Conservation (phyloP, 2,329 filamentous ascomycete genomes). For the Penicillium sp. region DNA sequence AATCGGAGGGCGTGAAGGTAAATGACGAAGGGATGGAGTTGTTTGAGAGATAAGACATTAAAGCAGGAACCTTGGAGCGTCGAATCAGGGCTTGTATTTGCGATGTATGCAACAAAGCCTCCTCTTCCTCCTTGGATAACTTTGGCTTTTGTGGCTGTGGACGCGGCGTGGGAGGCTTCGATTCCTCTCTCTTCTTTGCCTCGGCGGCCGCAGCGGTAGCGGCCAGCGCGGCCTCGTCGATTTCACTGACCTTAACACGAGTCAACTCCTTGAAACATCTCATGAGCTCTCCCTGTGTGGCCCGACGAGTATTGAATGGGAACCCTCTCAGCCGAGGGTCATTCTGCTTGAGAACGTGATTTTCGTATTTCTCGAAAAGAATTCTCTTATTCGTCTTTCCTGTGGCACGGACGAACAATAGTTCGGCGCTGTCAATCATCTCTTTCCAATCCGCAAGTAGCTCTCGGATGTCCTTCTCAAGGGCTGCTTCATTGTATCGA, state of each 20-base stretch:
- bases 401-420: constrained; percentile 88
- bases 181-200: constrained; percentile 48
- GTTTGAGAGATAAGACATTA: constrained; percentile 80
- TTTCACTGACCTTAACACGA: constrained; percentile 78
- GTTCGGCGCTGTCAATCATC: constrained; percentile 79
- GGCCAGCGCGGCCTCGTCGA: constrained; percentile 69
- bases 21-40: constrained; percentile 76
- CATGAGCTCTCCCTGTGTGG: constrained; percentile 94
- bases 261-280: constrained; percentile 93
- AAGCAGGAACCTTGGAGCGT: constrained; percentile 83
- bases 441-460: constrained; percentile 83
- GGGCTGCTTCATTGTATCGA: constrained; percentile 89
- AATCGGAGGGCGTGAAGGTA: constrained; percentile 70
- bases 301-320: constrained; percentile 87
- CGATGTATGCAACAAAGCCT: constrained; percentile 77
- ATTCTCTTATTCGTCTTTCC: constrained; percentile 85
- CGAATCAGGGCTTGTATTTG: constrained; percentile 88
- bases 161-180: constrained; percentile 36
- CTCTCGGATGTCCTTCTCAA: constrained; percentile 84
- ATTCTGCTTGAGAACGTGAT: constrained; percentile 76
- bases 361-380: constrained; percentile 88
- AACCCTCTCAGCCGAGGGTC: constrained; percentile 84
- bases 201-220: constrained; percentile 57
- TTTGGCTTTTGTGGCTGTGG: constrained; percentile 58
- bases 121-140: constrained; percentile 80